Conservation (phyloP, 257 asterid species). For the Rehmannia glutinosa region DNA sequence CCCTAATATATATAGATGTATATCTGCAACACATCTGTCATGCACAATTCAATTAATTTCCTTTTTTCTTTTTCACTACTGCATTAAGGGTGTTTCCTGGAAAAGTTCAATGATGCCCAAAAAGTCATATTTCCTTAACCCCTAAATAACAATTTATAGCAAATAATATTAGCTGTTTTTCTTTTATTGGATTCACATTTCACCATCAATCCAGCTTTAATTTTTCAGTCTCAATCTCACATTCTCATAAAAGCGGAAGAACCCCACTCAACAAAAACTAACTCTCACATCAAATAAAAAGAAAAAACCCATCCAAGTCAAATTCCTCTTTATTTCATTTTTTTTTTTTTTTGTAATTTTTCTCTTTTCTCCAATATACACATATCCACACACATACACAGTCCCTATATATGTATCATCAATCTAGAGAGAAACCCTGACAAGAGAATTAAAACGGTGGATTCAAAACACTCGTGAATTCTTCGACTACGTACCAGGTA, state of each 20-base stretch:
- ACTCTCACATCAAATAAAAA: not conserved
- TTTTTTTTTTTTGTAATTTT: not conserved
- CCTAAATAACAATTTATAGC: not conserved
- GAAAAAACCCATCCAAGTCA: slow-evolving; percentile 21
- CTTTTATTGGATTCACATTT: slow-evolving; percentile 11
- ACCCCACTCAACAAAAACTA: not conserved
- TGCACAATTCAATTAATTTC: too few relatives aligned
- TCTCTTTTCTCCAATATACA: not conserved
- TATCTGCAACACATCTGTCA: too few relatives aligned
- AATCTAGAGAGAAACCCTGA: not conserved
- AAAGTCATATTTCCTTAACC: not conserved
- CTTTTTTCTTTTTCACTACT: not conserved
- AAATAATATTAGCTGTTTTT: slow-evolving; percentile 23
- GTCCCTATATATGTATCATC: not conserved
- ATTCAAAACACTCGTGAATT: not conserved
- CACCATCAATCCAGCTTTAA: slow-evolving; percentile 33
- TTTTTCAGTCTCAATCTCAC: slow-evolving; percentile 23
- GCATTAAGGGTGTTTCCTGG: not conserved
- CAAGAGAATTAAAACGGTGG: not conserved
- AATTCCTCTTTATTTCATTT: slow-evolving; percentile 15
- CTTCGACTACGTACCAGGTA: not conserved
- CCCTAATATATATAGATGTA: too few relatives aligned
- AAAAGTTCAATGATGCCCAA: slow-evolving; percentile 2
- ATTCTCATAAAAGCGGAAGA: not conserved
- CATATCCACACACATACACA: not conserved